A percentile compares a stretch with the other conserved stretches of the same genome.
Conservation (phyloP, 352 stramenopile species). For the Pythium vanterpoolii region DNA sequence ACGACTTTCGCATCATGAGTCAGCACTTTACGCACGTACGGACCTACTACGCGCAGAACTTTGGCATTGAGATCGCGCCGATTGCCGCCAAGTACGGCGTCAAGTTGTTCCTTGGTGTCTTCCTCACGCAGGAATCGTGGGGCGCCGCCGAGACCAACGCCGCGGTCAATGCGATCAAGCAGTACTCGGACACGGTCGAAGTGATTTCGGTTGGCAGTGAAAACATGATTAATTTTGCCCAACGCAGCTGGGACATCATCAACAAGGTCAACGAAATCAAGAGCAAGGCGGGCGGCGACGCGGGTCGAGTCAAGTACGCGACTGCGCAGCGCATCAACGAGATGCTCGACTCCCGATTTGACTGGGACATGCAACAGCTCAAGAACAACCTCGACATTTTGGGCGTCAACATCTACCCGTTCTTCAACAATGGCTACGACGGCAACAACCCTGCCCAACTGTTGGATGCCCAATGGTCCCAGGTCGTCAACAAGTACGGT, state of each 20-base stretch:
- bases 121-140: conserved; percentile 46
- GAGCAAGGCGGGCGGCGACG: conserved; percentile 16
- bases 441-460: conserved; percentile 17
- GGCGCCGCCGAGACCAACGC: conserved; percentile 37
- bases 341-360: conserved; percentile 8
- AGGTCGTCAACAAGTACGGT: conserved; percentile 20
- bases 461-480: conserved; percentile 27
- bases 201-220: conserved; percentile 50
- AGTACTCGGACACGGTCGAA: conserved; percentile 40
- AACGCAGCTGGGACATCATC: conserved; percentile 24
- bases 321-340: conserved; percentile 35
- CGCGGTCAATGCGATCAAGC: conserved; percentile 38
- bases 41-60: conserved; percentile 62
- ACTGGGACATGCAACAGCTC: conserved; percentile 18
- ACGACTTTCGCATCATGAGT: conserved; percentile 42
- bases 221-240: conserved; percentile 23
- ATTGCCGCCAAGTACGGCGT: conserved; percentile 46
- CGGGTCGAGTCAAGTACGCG: conserved; percentile 42
- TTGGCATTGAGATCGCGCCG: conserved; percentile 38
- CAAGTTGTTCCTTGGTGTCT: conserved; percentile 55
- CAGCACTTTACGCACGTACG: conserved; percentile 48
- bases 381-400: conserved; percentile 26
- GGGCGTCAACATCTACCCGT: conserved; percentile 42
- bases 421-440: conserved; percentile 37
- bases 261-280: conserved; percentile 34